Percentiles rank a stretch among this genome's conserved stretches.
These are phyloP conservation scores for Eucalyptus sideroxylon DNA, from an alignment of 345 rosid genomes.

Conservation along the genomic window DNA sequence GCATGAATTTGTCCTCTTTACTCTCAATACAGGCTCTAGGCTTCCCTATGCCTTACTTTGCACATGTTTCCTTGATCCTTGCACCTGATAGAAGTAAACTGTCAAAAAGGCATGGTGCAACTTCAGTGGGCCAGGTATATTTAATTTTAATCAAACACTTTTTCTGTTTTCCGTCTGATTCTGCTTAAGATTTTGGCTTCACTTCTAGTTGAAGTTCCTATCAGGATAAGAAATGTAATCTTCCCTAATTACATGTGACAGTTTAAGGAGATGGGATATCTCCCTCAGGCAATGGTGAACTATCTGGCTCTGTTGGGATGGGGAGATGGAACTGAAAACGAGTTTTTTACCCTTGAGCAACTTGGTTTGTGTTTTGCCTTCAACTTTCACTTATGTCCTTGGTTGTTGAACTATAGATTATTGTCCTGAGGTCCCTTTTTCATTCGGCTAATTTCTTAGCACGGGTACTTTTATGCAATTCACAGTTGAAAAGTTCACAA, in stretches of 20 bases:
- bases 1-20: neutral
- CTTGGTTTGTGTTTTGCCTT: slow-evolving; percentile 40
- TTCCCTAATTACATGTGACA: slow-evolving; percentile 2
- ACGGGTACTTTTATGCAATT: slow-evolving; percentile 2
- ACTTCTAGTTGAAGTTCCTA: neutral
- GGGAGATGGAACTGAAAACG: slow-evolving; percentile 99
- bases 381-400: neutral
- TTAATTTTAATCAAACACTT: neutral
- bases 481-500: slow-evolving; percentile 76
- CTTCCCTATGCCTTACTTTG: slow-evolving; percentile 79
- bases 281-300: slow-evolving; percentile 91
- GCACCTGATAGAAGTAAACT: slow-evolving; percentile 94
- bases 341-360: slow-evolving; percentile 71
- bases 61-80: slow-evolving; percentile 89
- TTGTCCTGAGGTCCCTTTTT: neutral
- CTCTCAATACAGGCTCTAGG: slow-evolving; percentile 60
- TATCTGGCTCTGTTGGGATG: slow-evolving; percentile 90
- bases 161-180: neutral
- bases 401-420: neutral
- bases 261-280: slow-evolving; percentile 93
- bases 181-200: neutral
- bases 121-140: slow-evolving; percentile 91
- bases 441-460: neutral
- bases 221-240: neutral
- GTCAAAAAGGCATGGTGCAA: slow-evolving; percentile 93